Base-by-base conservation (phyloP, 2,329 filamentous ascomycete genomes). In the Hypomyces perniciosus region DNA sequence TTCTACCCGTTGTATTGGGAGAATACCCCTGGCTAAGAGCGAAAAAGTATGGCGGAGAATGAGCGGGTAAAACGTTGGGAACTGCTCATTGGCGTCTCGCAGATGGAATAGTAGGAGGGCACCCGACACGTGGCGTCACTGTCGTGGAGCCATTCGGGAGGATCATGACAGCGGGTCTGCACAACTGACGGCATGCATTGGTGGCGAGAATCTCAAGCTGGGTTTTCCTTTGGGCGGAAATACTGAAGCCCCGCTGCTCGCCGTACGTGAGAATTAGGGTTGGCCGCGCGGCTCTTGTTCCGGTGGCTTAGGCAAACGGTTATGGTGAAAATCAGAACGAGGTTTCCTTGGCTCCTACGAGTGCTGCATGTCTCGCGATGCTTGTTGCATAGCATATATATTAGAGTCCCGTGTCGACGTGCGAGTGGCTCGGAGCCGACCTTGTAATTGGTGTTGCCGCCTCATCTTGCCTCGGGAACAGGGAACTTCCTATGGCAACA, bases 381-480 rank as follows among this genome's bases (percentile, higher is more conserved):
- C 43, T 37, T n/a, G 50, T 52, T 34, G 8, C 40, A 52, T 44
- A 41, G 35, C 45, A 38, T 31, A 33, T 27, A 46, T 30, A 48
- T 20, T 26, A 31, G 38, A 39, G 28, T 48, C 50, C 50, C 45
- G 50, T 52, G 46, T 52, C 50, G 46, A 27, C 35, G 26, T 48
- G 37, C 35, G 31, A 52, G 41, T 52, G 50, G 46, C 37, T 52
- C 46, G 31, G 30, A 35, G 45, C 30, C 41, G 33, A 20, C 41
- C 35, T 29, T 27, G 20, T 20, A 20, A 20, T 20, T 20, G 46
- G 26, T 44, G 37, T 40, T 48, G 50, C 30, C 50, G 46, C 50
- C 45, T 52, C 50, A 38, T 52, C 50, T 52, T 29, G 33, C 29
- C 35, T 43, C 41, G 35, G 37, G 40, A 48, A n/a, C 13, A 45